Evolutionary conservation across 1,139 yeast genomes (phyloP), one percentile per base, ranked within the genome.

Genomic region (Pichia sp.): DNA sequence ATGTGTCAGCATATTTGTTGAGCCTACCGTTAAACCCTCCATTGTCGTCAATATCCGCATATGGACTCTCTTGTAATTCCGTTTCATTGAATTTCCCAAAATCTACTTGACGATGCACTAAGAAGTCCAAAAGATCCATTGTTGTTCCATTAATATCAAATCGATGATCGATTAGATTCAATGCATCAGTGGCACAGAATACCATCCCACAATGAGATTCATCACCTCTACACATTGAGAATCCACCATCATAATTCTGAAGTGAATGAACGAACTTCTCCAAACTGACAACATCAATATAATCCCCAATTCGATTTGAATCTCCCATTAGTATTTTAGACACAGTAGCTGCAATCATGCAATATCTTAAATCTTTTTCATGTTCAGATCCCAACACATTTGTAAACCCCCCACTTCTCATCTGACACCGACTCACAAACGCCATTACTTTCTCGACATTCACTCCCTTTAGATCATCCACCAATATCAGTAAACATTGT

Each of bases 1-100:
- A 91, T 0, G 96, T 83, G 56, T 91, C 98, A 4, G 83, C 81
- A 35, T 69, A 72, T 55, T 91, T 91, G 55, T 87, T 86, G 19
- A 74, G 76, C 34, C 98, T 66, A 1, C 98, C 98, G 56, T 87
- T 86, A 55, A 86, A 81, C 0, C 94, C 94, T 2, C 96, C 96
- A 22, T 51, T 52, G 46, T 72, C 80, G n/a, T 59, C 64, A 0
- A 47, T 46, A 28, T 64, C 67, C 44, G 65, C 67, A 48, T 58
- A 60, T 17, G 59, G 65, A 45, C 64, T 63, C 10, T 51, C 52
- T 4, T 46, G 43, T 32, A 44, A 49, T 40, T 39, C 59, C 34
- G 12, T 42, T 47, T 41, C 10, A 29, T 44, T 53, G 8, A 46
- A 56, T 20, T 41, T 44, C 36, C 44, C 51, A 17, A 40, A 66